Evolutionary conservation across 2,329 filamentous ascomycete genomes (phyloP).

Genomic region (Aspergillus brasiliensis): DNA sequence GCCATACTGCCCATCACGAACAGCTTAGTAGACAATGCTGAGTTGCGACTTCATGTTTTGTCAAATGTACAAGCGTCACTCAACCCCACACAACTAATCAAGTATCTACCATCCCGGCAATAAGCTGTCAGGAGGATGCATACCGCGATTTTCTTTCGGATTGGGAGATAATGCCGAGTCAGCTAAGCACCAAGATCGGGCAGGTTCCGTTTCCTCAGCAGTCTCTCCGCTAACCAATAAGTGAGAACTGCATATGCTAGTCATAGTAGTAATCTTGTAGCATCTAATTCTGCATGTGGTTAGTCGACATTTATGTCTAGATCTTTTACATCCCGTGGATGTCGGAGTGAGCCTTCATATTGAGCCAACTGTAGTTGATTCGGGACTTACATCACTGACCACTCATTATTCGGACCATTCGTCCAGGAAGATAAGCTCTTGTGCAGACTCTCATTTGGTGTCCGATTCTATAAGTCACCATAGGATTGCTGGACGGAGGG

Average conservation of each 20-base stretch:
- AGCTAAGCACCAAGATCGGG: not conserved
- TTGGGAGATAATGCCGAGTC: too few species aligned
- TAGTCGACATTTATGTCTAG: not conserved
- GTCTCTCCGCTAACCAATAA: not conserved
- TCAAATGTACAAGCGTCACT: too few species aligned
- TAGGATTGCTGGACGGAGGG: too few species aligned
- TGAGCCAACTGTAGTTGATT: not conserved
- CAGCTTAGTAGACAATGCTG: too few species aligned
- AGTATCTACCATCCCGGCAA: too few species aligned
- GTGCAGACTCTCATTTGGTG: too few species aligned
- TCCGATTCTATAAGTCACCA: too few species aligned
- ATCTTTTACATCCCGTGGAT: not conserved
- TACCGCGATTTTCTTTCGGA: too few species aligned
- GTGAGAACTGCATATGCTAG: not conserved
- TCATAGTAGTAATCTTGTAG: not conserved
- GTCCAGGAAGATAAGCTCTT: not conserved
- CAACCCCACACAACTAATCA: too few species aligned
- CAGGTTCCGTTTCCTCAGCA: not conserved
- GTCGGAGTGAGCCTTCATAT: not conserved
- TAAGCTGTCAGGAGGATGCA: too few species aligned
- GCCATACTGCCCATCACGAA: too few species aligned
- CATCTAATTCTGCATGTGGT: not conserved
- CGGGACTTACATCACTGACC: not conserved
- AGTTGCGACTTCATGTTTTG: too few species aligned
- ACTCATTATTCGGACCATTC: not conserved